These are phyloP conservation scores for Jamesozyma spencerorum DNA, from an alignment of 805 yeast genomes.

Conservation along the genomic window DNA sequence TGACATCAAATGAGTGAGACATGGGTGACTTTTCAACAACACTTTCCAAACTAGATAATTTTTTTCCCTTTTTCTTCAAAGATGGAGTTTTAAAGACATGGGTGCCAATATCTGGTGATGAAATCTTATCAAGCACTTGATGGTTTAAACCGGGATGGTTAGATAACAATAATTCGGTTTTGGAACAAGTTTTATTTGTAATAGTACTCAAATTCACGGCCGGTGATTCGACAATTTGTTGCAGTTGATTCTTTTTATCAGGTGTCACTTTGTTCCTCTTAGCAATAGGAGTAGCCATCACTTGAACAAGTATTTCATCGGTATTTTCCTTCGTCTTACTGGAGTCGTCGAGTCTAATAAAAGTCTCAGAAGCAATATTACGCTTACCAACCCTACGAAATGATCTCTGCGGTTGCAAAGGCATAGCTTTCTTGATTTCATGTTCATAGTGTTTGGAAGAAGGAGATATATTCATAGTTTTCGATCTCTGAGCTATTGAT, in stretches of 20 bases:
- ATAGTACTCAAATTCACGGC: neutral
- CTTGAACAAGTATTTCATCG: constrained; percentile 8
- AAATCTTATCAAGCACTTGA: neutral
- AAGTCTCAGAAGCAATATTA: constrained; percentile 1
- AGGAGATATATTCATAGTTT: neutral
- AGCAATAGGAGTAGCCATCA: constrained; percentile 25
- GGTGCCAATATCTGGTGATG: neutral
- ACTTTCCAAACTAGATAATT: neutral
- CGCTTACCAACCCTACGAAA: constrained; percentile 28
- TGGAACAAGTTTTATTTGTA: neutral
- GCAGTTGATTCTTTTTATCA: constrained; percentile 9
- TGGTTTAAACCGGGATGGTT: neutral
- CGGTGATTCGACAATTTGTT: constrained; percentile 26
- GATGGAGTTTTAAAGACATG: neutral
- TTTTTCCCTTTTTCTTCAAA: neutral
- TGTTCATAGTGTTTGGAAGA: neutral
- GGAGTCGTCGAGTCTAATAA: too few species aligned
- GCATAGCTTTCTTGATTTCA: neutral
- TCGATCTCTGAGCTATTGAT: constrained; percentile 1
- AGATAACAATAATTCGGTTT: neutral
- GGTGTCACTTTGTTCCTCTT: constrained; percentile 10
- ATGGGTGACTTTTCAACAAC: constrained; percentile 1
- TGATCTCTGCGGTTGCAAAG: constrained; percentile 7
- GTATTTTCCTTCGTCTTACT: constrained; percentile 5
- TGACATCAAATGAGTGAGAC: neutral